These are phyloP conservation scores for Nitzschia palea DNA, from an alignment of 108 stramenopile genomes.

Conservation along the genomic window DNA sequence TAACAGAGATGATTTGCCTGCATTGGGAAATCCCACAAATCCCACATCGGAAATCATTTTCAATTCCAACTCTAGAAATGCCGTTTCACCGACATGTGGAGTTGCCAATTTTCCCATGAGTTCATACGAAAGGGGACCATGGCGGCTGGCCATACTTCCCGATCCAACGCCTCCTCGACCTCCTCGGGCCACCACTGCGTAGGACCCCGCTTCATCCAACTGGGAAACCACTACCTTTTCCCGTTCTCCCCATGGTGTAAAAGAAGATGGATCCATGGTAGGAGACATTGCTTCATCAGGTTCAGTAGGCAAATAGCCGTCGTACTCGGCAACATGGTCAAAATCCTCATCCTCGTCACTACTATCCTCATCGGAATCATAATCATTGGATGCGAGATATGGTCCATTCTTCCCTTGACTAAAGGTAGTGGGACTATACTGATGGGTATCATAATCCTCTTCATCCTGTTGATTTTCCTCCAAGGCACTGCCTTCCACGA, in stretches of 20 bases:
- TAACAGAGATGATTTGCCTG: slow-evolving; percentile 92
- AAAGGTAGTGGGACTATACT: background rate
- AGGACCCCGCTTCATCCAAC: slow-evolving; percentile 70
- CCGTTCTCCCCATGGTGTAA: slow-evolving; percentile 40
- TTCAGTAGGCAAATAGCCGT: background rate
- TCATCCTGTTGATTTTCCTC: slow-evolving; percentile 17
- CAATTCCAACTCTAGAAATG: slow-evolving; percentile 87
- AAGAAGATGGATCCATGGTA: slow-evolving; percentile 18
- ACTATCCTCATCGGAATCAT: slow-evolving; percentile 30
- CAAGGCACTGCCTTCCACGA: slow-evolving; percentile 18
- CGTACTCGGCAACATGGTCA: background rate
- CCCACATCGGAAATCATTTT: slow-evolving; percentile 97
- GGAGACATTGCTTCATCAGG: too few relatives aligned
- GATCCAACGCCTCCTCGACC: slow-evolving; percentile 78
- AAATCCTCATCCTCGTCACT: slow-evolving; percentile 17
- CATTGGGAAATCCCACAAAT: slow-evolving; percentile 99
- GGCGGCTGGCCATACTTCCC: slow-evolving; percentile 52
- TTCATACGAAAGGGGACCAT: slow-evolving; percentile 35
- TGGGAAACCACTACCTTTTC: slow-evolving; percentile 73
- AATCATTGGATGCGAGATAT: slow-evolving; percentile 31
- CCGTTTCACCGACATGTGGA: slow-evolving; percentile 48
- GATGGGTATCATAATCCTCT: background rate
- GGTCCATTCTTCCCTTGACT: background rate
- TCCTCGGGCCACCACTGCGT: slow-evolving; percentile 73
- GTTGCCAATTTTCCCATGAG: slow-evolving; percentile 39